These are phyloP conservation scores for Ogataea methanolica DNA, from an alignment of 805 yeast species.

Conservation along the genomic window DNA sequence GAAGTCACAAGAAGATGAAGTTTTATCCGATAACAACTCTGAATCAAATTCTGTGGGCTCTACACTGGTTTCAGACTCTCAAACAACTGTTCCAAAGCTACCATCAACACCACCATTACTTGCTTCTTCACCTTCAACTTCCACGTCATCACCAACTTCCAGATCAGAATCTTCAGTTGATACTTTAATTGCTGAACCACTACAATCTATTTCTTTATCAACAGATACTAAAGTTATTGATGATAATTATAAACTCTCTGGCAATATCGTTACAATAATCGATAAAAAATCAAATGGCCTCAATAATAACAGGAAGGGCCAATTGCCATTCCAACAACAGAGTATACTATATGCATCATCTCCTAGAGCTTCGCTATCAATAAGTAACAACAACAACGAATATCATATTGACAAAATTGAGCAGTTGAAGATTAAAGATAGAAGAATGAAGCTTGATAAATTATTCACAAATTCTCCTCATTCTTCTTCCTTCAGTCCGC, in stretches of 20 bases:
- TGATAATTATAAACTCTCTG: conserved; percentile 1
- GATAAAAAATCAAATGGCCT: neutral
- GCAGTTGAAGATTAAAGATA: conserved; percentile 19
- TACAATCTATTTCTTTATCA: too few relatives aligned
- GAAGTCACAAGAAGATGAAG: neutral
- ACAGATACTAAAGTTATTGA: neutral
- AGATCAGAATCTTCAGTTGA: neutral
- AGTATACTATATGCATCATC: neutral
- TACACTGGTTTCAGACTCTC: neutral
- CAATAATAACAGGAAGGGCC: neutral
- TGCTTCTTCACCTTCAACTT: neutral
- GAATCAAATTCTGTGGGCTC: neutral
- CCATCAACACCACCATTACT: neutral
- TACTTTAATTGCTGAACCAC: too few relatives aligned
- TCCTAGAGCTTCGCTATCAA: neutral
- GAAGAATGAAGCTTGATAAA: conserved; percentile 24
- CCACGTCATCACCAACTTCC: neutral
- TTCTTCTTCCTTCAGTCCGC: conserved; percentile 2
- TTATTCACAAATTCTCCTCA: conserved; percentile 15
- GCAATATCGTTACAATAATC: neutral
- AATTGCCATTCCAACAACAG: too few relatives aligned
- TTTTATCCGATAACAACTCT: neutral
- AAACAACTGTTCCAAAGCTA: neutral
- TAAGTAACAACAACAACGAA: neutral
- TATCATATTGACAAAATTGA: conserved; percentile 24